phyloP scores from a whole-genome alignment of 768 basidiomycete species.

The Russula lepida region DNA sequence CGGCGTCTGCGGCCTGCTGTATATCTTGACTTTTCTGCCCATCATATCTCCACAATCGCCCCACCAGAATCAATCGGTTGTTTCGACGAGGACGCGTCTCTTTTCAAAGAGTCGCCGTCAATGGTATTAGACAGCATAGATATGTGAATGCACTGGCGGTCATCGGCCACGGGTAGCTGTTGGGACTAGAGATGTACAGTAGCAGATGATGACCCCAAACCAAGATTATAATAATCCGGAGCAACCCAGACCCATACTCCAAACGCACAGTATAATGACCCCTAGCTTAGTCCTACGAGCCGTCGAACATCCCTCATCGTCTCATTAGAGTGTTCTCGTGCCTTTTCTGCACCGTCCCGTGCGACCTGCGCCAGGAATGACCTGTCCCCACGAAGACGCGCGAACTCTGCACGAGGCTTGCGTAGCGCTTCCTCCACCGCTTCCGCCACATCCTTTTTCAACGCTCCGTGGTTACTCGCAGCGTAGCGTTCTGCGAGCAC shows the following conservation, averaged over 20 bases:
- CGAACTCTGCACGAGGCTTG: constrained; percentile 61
- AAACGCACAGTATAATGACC: not conserved
- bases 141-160: too few relatives aligned
- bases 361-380: constrained; percentile 57
- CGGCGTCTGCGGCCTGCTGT: too few relatives aligned
- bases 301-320: constrained; percentile 64
- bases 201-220: too few relatives aligned
- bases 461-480: constrained; percentile 45
- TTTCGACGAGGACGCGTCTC: too few relatives aligned
- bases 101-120: too few relatives aligned
- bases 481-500: constrained; percentile 44
- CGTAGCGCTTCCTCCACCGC: constrained; percentile 62
- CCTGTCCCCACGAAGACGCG: constrained; percentile 49
- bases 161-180: too few relatives aligned
- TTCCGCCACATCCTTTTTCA: constrained; percentile 71
- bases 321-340: constrained; percentile 46
- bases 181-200: too few relatives aligned
- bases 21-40: too few relatives aligned
- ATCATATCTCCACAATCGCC: too few relatives aligned
- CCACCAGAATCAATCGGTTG: too few relatives aligned
- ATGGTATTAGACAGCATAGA: too few relatives aligned
- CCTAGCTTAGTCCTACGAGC: constrained; percentile 46
- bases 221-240: too few relatives aligned
- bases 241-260: not conserved
- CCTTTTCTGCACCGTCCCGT: constrained; percentile 51